Conservation (phyloP, 75 land plant genomes). For the Picea sitchensis region DNA sequence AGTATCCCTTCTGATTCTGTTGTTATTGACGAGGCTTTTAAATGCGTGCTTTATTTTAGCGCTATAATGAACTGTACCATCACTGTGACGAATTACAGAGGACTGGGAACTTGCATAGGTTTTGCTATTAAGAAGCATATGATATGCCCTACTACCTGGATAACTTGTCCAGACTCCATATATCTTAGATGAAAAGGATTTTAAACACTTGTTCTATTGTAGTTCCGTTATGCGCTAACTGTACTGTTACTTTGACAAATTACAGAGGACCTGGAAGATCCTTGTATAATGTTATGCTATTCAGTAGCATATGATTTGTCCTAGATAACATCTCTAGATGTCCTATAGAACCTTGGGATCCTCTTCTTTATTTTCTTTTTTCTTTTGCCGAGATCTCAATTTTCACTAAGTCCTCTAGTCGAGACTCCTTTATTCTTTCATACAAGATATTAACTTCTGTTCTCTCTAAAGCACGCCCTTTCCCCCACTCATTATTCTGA, state of each 20-base stretch:
- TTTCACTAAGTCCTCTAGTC: no score
- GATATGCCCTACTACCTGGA: not conserved
- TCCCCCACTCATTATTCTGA: no score
- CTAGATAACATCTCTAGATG: not conserved
- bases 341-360: not conserved
- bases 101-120: not conserved
- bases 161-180: not conserved
- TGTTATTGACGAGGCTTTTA: not conserved
- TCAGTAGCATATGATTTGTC: not conserved
- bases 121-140: not conserved
- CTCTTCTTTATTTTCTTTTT: no score
- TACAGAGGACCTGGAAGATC: not conserved
- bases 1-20: not conserved
- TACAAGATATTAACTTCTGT: no score
- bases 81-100: not conserved
- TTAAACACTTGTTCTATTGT: no score
- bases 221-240: no score
- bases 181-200: no score
- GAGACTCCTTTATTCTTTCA: no score
- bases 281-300: not conserved
- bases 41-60: not conserved
- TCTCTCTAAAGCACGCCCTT: no score
- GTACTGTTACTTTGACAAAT: not conserved
- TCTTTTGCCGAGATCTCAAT: no score
- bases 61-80: not conserved